Conservation (phyloP, 768 basidiomycete species). For the Boletus pseudopeckii region DNA sequence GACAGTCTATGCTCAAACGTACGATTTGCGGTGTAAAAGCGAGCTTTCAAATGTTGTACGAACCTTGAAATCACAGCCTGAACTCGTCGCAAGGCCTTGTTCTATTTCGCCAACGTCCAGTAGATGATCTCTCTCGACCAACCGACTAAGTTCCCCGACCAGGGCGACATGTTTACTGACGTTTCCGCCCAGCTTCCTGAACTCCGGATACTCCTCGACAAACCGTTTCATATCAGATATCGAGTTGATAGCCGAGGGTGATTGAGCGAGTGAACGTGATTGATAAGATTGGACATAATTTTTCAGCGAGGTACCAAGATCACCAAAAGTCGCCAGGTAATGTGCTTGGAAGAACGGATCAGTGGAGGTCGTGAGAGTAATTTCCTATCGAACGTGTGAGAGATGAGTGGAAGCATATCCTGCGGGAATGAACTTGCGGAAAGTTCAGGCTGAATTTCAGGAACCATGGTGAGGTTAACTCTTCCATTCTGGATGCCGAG, state of each 20-base stretch:
- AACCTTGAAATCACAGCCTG: slow-evolving; percentile 86
- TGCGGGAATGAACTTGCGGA: slow-evolving; percentile 47
- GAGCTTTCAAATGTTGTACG: slow-evolving; percentile 15
- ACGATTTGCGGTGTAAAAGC: background rate
- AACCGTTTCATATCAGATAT: slow-evolving; percentile 96
- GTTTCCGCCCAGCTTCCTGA: slow-evolving; percentile 92
- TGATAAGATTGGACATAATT: slow-evolving; percentile 94
- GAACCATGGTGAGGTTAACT: slow-evolving; percentile 78
- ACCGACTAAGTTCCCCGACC: slow-evolving; percentile 90
- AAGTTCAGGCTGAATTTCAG: slow-evolving; percentile 83
- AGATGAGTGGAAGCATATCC: slow-evolving; percentile 1
- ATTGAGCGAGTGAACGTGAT: slow-evolving; percentile 71
- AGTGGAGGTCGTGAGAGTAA: slow-evolving; percentile 85
- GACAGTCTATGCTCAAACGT: slow-evolving; percentile 54
- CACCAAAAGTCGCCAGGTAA: slow-evolving; percentile 91
- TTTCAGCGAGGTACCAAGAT: slow-evolving; percentile 87
- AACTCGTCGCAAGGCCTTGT: slow-evolving; percentile 90
- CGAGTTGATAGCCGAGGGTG: slow-evolving; percentile 83
- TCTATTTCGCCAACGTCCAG: slow-evolving; percentile 93
- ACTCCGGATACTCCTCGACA: slow-evolving; percentile 98
- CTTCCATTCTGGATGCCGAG: slow-evolving; percentile 92
- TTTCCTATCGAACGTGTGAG: slow-evolving; percentile 57
- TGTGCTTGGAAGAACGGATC: slow-evolving; percentile 94
- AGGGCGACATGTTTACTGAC: slow-evolving; percentile 98
- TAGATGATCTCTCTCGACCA: slow-evolving; percentile 82